phyloP scores from a whole-genome alignment of 1,284 basidiomycete species.

The Peniophora sp. region DNA sequence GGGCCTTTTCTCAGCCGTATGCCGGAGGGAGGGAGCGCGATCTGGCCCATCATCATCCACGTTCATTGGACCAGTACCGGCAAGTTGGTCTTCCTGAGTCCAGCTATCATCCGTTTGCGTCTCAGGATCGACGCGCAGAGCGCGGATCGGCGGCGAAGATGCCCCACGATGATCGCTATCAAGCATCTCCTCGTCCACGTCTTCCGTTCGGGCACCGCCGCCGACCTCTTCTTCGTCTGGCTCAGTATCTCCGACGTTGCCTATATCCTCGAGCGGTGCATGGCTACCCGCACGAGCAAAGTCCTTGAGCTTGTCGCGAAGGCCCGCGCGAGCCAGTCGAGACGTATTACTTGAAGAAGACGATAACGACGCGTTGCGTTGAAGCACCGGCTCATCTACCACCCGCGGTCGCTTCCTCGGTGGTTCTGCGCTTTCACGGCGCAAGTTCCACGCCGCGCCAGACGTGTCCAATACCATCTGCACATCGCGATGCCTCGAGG shows the following conservation, averaged over 20 bases:
- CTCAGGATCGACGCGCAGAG: slow-evolving; percentile 2
- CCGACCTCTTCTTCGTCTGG: slow-evolving; percentile 13
- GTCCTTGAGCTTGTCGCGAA: slow-evolving; percentile 38
- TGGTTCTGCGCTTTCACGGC: slow-evolving; percentile 12
- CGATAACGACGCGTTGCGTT: background rate
- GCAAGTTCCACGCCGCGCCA: slow-evolving; percentile 38
- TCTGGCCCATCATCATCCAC: slow-evolving; percentile 2
- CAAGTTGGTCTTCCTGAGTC: too few species aligned
- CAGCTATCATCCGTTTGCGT: too few species aligned
- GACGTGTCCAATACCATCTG: slow-evolving; percentile 42
- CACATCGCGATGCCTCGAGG: slow-evolving; percentile 9
- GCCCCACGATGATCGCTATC: slow-evolving; percentile 11
- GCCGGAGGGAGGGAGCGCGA: too few species aligned
- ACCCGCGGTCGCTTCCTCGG: slow-evolving; percentile 15
- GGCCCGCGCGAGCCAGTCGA: slow-evolving; percentile 18
- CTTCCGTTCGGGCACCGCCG: slow-evolving; percentile 13
- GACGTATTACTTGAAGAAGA: slow-evolving; percentile 7
- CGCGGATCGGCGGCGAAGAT: slow-evolving; percentile 3
- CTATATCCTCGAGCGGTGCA: slow-evolving; percentile 11
- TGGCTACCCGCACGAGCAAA: slow-evolving; percentile 48
- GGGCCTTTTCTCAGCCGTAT: too few species aligned
- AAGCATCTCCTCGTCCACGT: slow-evolving; percentile 12
- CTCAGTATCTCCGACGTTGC: slow-evolving; percentile 12
- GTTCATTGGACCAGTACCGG: background rate
- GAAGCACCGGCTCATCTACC: background rate